Conservation (phyloP, 2,329 filamentous ascomycete genomes). For the Thelonectria blattea region DNA sequence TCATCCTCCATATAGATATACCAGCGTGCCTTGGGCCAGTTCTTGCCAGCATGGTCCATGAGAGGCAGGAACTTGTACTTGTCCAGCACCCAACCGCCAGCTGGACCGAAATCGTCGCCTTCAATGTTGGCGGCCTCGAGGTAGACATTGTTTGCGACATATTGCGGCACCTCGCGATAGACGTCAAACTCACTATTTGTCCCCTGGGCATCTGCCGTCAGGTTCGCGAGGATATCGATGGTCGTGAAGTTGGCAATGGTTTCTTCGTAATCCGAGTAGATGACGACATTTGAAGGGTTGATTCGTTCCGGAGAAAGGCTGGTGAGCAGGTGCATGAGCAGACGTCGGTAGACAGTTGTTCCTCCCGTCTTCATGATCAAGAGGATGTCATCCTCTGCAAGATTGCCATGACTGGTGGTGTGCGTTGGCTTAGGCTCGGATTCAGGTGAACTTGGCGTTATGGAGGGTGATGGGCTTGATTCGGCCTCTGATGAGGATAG, state of each 20-base stretch:
- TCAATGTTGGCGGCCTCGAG: slow-evolving; percentile 29
- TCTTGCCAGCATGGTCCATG: slow-evolving; percentile 33
- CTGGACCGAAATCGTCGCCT: slow-evolving; percentile 34
- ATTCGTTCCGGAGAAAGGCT: slow-evolving; percentile 23
- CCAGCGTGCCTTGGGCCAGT: slow-evolving; percentile 35
- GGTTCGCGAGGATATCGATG: slow-evolving; percentile 34
- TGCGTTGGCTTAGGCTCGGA: not conserved
- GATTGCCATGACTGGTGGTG: not conserved
- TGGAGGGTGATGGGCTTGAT: not conserved
- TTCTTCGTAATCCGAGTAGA: slow-evolving; percentile 34
- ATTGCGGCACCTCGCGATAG: slow-evolving; percentile 34
- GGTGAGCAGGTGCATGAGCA: slow-evolving; percentile 34
- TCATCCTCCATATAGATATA: slow-evolving; percentile 39
- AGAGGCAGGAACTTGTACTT: slow-evolving; percentile 38
- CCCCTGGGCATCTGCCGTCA: slow-evolving; percentile 17
- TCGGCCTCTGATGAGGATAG: not conserved
- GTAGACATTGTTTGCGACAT: slow-evolving; percentile 34
- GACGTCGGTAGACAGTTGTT: slow-evolving; percentile 35
- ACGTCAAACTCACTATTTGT: slow-evolving; percentile 32
- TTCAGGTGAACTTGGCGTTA: not conserved
- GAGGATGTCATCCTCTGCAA: slow-evolving; percentile 30
- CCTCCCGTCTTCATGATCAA: slow-evolving; percentile 37
- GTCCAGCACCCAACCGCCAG: slow-evolving; percentile 37
- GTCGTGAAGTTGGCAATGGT: slow-evolving; percentile 28
- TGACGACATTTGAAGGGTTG: slow-evolving; percentile 24